Evolutionary conservation across 768 basidiomycete species (phyloP), one percentile per base, ranked within the genome.

Genomic region (Mycena sanguinolenta): DNA sequence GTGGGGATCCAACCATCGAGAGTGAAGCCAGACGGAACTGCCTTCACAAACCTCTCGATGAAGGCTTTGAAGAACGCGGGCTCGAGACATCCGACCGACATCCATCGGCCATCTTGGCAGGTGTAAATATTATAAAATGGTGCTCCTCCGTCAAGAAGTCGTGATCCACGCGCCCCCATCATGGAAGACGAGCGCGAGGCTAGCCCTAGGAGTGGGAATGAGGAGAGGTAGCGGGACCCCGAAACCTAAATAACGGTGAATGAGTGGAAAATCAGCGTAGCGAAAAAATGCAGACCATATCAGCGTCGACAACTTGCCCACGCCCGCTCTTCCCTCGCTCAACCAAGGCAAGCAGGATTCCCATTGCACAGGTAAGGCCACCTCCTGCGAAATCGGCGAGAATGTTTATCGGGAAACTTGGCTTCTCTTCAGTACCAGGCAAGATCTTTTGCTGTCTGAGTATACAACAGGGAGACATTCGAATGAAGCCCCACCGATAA

Each of bases 371-470:
- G 70, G 89, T 86, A 32, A 94, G 77, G 9, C 94, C 93, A 6
- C 94, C 94, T 3, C 93, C 94, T 1, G 91, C 95, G 78, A 95
- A 95, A 75, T 95, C 95, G 14, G 90, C 93, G 7, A 95, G 84
- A 17, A 95, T 76, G 74, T 96, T 95, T 49, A 92, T 78, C 10
- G 94, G 95, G 66, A 92, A 92, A 39, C 79, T 80, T 0, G 94
- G 94, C 72, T 90, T 92, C 14, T 87, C 88, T 25, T 76, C 75
- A 1, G 84, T 81, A 10, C 92, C 91, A 46, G 93, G 92, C 14
- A 94, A 83, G 85, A 94, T 89, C 90, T 94, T 53, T 9, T 10
- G 14, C 50, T 23, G 44, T 27, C 42, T 42, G 27, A 59, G 42
- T 69, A 38, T 13, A 9, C 12, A 16, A 34, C 21, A 9, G 6